A percentile compares a stretch with the other conserved stretches of the same genome.
Conservation (phyloP, 2,329 filamentous ascomycete genomes). For the Fusarium keratoplasticum region DNA sequence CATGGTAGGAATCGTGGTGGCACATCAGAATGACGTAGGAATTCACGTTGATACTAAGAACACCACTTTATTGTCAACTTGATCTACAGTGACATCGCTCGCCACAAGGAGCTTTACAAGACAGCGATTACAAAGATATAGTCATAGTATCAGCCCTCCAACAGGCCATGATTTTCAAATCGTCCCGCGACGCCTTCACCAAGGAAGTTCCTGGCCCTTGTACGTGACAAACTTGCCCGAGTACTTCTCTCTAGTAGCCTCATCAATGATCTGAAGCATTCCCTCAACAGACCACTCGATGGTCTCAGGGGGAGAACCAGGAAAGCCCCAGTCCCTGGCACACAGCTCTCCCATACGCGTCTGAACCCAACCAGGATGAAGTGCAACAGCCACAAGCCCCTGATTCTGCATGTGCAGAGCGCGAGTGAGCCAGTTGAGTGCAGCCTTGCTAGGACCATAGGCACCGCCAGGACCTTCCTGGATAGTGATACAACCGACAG, state of each 20-base stretch:
- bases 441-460: slow-evolving; percentile 52
- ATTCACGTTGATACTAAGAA: background rate
- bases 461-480: slow-evolving; percentile 48
- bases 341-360: slow-evolving; percentile 47
- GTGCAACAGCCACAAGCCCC: slow-evolving; percentile 43
- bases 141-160: background rate
- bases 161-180: background rate
- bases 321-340: slow-evolving; percentile 48
- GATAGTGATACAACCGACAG: slow-evolving; percentile 50
- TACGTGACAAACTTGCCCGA: slow-evolving; percentile 51
- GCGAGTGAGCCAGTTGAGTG: slow-evolving; percentile 49
- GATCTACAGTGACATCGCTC: background rate
- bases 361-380: slow-evolving; percentile 55
- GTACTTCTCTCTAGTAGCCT: slow-evolving; percentile 46
- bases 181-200: slow-evolving; percentile 24
- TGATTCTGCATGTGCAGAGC: slow-evolving; percentile 46
- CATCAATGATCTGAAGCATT: slow-evolving; percentile 51
- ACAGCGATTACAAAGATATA: background rate
- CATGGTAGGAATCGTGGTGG: background rate
- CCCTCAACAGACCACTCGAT: slow-evolving; percentile 49
- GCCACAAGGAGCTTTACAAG: too few species aligned
- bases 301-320: slow-evolving; percentile 39
- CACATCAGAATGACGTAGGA: background rate
- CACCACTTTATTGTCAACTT: background rate
- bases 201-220: slow-evolving; percentile 46